Conservation (phyloP, 805 yeast genomes). For the Saccharomyces jurei region DNA sequence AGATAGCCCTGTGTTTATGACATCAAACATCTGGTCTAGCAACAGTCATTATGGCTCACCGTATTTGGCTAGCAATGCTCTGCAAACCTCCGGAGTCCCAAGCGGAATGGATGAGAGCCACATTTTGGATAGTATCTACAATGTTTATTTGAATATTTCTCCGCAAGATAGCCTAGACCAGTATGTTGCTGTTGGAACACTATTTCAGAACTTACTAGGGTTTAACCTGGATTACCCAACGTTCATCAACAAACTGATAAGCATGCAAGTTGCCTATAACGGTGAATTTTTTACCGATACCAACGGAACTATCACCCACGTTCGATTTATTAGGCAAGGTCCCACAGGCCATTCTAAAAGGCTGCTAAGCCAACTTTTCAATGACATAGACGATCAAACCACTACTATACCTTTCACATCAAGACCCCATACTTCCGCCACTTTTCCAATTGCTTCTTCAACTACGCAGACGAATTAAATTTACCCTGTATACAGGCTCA, state of each 20-base stretch:
- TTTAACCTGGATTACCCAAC: conserved; percentile 13
- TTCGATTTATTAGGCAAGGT: conserved; percentile 8
- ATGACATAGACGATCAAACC: not conserved
- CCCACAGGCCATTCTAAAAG: not conserved
- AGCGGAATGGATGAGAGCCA: not conserved
- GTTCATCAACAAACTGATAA: conserved; percentile 16
- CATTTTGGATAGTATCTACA: conserved; percentile 11
- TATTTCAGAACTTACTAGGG: conserved; percentile 16
- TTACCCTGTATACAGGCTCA: not conserved
- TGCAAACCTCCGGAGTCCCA: not conserved
- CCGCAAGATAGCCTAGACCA: conserved; percentile 9
- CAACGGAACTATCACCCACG: conserved; percentile 20
- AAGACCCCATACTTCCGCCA: not conserved
- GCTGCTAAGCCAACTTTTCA: not conserved
- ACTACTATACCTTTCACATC: not conserved
- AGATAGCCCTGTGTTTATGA: not conserved
- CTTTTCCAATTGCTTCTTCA: not conserved
- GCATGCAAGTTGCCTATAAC: conserved; percentile 15
- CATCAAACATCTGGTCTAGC: conserved; percentile 7
- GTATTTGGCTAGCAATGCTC: not conserved
- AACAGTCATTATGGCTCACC: not conserved
- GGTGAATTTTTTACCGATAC: conserved; percentile 17
- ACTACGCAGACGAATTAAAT: not conserved
- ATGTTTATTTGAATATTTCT: conserved; percentile 8
- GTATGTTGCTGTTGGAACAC: conserved; percentile 18